A percentile compares a stretch with the other conserved stretches of the same genome.
These are phyloP conservation scores for Rosa multiflora DNA, from an alignment of 306 rosid species.

Conservation along the genomic window DNA sequence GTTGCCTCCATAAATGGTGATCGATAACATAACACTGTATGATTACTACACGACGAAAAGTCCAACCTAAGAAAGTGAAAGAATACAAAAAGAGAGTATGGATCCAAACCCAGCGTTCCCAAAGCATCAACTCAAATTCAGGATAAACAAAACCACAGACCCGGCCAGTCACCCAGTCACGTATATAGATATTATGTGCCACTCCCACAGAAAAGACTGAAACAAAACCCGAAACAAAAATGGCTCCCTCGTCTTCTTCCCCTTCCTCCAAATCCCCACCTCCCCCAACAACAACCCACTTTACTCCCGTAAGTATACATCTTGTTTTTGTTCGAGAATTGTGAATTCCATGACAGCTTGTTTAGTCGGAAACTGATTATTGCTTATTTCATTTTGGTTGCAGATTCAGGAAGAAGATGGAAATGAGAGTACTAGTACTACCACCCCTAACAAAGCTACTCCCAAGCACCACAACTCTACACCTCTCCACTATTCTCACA, in stretches of 20 bases:
- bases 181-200: slow-evolving; percentile 4
- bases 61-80: slow-evolving; percentile 1
- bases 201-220: not conserved
- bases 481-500: slow-evolving; percentile 38
- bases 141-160: slow-evolving; percentile 2
- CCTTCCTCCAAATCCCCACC: slow-evolving; percentile 40
- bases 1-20: not conserved
- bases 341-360: not conserved
- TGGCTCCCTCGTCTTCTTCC: slow-evolving; percentile 37
- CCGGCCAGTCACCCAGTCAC: not conserved
- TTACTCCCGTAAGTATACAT: slow-evolving; percentile 41
- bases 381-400: slow-evolving; percentile 18
- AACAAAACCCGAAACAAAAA: slow-evolving; percentile 17
- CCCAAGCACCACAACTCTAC: slow-evolving; percentile 48
- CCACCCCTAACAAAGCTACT: slow-evolving; percentile 36
- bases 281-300: slow-evolving; percentile 32
- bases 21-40: not conserved
- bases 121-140: not conserved
- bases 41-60: slow-evolving; percentile 32
- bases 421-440: slow-evolving; percentile 36
- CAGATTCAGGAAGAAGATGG: slow-evolving; percentile 75
- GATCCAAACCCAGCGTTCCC: not conserved
- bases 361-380: too few species aligned
- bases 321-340: not conserved
- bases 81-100: slow-evolving; percentile 9